Evolutionary conservation across 1,284 basidiomycete genomes (phyloP), one percentile per base, ranked within the genome.

Genomic region (Cryptococcus sp.): DNA sequence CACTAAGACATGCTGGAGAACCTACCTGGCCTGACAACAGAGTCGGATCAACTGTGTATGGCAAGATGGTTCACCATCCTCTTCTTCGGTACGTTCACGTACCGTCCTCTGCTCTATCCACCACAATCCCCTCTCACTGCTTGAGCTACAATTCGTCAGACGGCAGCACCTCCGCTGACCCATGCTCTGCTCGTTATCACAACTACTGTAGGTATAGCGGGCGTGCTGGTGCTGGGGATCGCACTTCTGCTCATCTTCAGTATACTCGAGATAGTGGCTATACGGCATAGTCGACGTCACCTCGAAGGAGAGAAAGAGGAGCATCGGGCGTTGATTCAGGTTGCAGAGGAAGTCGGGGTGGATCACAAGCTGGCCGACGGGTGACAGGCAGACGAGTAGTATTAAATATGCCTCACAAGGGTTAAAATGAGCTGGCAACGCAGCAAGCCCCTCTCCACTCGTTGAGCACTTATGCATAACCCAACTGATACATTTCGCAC

Each of bases 231-330:
- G 30, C 30, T 35, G 7, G 30, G 30, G 30, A 8, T 35, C 13
- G 8, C 10, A 35, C 42, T 42, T 5, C 46, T 61, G 47, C 25
- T 47, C 22, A 41, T 41, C 13, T 52, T 61, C 8, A 43, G 52
- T 13, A 52, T 57, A 25, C 50, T 55, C 25, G 59, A 61, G 27
- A 19, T 45, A 15, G 41, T 47, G 7, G 47, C 57, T 27, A 57
- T 61, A 15, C 8, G 47, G 23, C 47, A 35, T n/a, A 53, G 54
- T 6, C 23, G 39, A 38, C 46, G 41, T 17, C 23, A 43, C 8
- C 19, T 19, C 5, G 50, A 20, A 11, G 35, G 30, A 19, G 55
- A 56, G 17, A 38, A 54, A 30, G 42, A 41, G 22, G 59, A 61
- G 47, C 51, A 57, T 40, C 46, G 50, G 27, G 19, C 30, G 43